Evolutionary conservation across 2,329 filamentous ascomycete genomes (phyloP), one percentile per base, ranked within the genome.

Genomic region (Madurella mycetomatis): DNA sequence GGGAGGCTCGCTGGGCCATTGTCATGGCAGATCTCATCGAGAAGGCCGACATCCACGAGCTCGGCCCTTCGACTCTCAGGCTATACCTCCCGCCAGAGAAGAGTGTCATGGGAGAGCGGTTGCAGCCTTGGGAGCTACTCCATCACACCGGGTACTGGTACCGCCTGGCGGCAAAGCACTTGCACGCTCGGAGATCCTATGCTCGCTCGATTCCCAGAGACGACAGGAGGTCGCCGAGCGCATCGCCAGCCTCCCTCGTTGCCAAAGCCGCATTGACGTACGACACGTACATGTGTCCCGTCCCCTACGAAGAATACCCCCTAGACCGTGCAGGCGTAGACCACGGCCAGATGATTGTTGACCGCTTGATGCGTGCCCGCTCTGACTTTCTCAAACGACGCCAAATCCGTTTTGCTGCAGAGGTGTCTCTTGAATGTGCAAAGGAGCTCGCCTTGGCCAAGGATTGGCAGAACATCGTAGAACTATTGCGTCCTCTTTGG

Each of bases 1-100:
- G 92, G 92, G 88, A 96, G 72, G 85, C 89, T 41, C 81, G 88
- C 53, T 86, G 83, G 83, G 78, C 81, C 15, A 74, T 73, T 18
- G 72, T 83, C 12, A 86, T 86, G 83, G 83, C 81, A 2, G 75
- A 81, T 43, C 65, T 85, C 57, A 76, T 85, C 16, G 77, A 82
- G 57, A 80, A 76, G 57, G 72, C 77, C 25, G 74, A 76, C 17
- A 72, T 84, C 12, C 72, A 74, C 2, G 78, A 79, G 34, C 70
- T 85, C 16, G 71, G 70, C 1, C 72, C 76, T 1, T 69, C 71
- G 2, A 73, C 72, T 1, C 66, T 66, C 47, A 65, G 68, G 13
- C 67, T 84, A 8, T 85, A 76, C 57, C 70, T 84, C 9, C 72
- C 70, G 34, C 78, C 82, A 0, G 84, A 87, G 56, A 86, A 85